phyloP scores from a whole-genome alignment of 805 yeast genomes.

The Zygosaccharomyces kombuchaensis region DNA sequence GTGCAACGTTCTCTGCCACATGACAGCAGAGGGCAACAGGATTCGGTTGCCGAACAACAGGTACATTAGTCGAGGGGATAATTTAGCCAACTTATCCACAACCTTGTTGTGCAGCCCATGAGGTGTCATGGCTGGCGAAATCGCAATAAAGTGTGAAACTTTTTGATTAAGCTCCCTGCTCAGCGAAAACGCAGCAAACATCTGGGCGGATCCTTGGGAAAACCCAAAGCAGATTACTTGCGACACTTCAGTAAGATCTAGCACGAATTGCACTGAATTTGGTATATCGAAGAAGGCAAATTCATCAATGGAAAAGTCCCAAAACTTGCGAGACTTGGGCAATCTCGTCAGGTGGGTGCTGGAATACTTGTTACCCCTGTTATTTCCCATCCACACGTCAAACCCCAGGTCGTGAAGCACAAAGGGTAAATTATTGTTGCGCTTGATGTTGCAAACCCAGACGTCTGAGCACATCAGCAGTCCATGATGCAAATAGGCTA shows the following conservation, averaged over 20 bases:
- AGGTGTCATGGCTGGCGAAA: slow-evolving; percentile 94
- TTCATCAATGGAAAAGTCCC: slow-evolving; percentile 91
- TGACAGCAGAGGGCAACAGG: slow-evolving; percentile 66
- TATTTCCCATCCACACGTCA: slow-evolving; percentile 94
- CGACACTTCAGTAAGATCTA: slow-evolving; percentile 44
- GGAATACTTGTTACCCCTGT: slow-evolving; percentile 89
- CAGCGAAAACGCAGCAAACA: slow-evolving; percentile 72
- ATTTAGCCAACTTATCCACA: slow-evolving; percentile 66
- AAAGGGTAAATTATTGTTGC: slow-evolving; percentile 63
- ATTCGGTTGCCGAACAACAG: slow-evolving; percentile 69
- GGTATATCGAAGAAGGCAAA: slow-evolving; percentile 91
- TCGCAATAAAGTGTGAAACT: slow-evolving; percentile 62
- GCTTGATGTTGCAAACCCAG: slow-evolving; percentile 55
- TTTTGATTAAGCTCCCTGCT: slow-evolving; percentile 58
- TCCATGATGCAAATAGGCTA: slow-evolving; percentile 88
- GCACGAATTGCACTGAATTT: slow-evolving; percentile 67
- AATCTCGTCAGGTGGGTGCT: slow-evolving; percentile 59
- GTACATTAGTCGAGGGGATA: slow-evolving; percentile 70
- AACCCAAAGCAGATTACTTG: slow-evolving; percentile 75
- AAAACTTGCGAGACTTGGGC: slow-evolving; percentile 48
- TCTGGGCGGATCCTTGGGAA: slow-evolving; percentile 92
- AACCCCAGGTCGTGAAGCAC: slow-evolving; percentile 73
- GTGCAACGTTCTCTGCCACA: slow-evolving; percentile 59
- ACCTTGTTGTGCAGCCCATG: slow-evolving; percentile 73
- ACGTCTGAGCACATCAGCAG: slow-evolving; percentile 83